Conservation (phyloP, 768 basidiomycete genomes). For the Ramaria rubella region DNA sequence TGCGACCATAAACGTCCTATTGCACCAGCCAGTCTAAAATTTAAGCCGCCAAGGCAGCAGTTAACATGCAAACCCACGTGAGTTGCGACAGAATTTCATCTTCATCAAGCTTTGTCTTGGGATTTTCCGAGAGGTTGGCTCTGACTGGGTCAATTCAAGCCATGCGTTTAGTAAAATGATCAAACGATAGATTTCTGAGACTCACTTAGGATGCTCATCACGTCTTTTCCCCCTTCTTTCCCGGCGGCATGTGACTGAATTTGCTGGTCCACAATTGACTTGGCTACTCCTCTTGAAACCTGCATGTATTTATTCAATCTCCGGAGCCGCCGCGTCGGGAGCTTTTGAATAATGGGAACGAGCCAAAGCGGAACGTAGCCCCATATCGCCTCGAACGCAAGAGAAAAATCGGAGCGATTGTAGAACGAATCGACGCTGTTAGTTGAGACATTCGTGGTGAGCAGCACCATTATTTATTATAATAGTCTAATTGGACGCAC, state of each 20-base stretch:
- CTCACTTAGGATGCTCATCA: constrained; percentile 29
- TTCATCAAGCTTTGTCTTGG: too few relatives aligned
- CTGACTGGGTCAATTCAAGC: constrained; percentile 17
- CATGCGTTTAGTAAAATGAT: not conserved
- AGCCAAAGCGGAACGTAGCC: constrained; percentile 22
- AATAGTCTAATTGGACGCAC: not conserved
- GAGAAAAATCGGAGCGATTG: not conserved
- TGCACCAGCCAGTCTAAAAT: too few relatives aligned
- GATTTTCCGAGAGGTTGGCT: constrained; percentile 26
- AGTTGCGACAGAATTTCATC: constrained; percentile 30
- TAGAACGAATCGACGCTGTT: not conserved
- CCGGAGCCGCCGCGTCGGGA: constrained; percentile 24
- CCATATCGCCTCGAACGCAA: constrained; percentile 6
- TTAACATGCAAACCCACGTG: constrained; percentile 16
- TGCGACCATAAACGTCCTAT: constrained; percentile 20
- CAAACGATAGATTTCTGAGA: too few relatives aligned
- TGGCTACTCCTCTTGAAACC: constrained; percentile 20
- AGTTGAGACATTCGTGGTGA: not conserved
- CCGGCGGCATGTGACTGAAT: constrained; percentile 14
- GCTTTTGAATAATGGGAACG: constrained; percentile 21
- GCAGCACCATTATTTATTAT: not conserved
- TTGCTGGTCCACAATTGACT: constrained; percentile 21
- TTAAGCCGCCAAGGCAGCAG: not conserved
- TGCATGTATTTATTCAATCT: constrained; percentile 23
- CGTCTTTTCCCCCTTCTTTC: constrained; percentile 22